Base-by-base conservation (phyloP, 2,329 filamentous ascomycete genomes). In the Phialemonium atrogriseum region DNA sequence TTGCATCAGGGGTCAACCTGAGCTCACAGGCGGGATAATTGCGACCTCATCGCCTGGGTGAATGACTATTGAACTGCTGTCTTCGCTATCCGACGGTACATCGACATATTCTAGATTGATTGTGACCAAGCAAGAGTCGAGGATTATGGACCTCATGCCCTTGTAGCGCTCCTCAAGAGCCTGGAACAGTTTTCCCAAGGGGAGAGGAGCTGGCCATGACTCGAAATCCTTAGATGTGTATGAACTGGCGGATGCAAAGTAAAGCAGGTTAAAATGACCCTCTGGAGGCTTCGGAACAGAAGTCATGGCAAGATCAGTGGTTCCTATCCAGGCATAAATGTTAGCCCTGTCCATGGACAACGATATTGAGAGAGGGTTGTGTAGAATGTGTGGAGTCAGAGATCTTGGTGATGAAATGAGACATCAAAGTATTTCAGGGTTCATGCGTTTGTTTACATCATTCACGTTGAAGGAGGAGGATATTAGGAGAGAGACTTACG, bases 1-100 rank as follows among this genome's bases (percentile, higher is more conserved):
- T n/a, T n/a, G n/a, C n/a, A n/a, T n/a, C n/a, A n/a, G n/a, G n/a
- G n/a, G n/a, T 68, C 56, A 91, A 5, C 85, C 85, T 22, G 85
- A 87, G 64, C 85, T 93, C 43, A 93, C 86, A 8, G 86, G 85
- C 20, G 86, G 85, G 35, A 93, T 89, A 21, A 93, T 81, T 24
- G 82, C 86, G 34, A 93, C 84, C 60, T 93, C 86, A 50, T 93
- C 85, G 17, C 80, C 83, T 40, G 75, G 74, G 31, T 75, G 59
- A 35, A 93, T 81, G 34, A 73, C 52, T 16, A 64, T 44, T 12
- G 59, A 59, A 27, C 56, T 56, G 10, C 54, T 55, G 12, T 55
- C 55, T 19, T 58, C 57, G 24, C 64, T 64, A 6, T 50, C 49
- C 5, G 34, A 40, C 9, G 70, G 64, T 9, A 85, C 46, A 50